Conservation (phyloP, 148 eudicot species). For the Cornus controversa region DNA sequence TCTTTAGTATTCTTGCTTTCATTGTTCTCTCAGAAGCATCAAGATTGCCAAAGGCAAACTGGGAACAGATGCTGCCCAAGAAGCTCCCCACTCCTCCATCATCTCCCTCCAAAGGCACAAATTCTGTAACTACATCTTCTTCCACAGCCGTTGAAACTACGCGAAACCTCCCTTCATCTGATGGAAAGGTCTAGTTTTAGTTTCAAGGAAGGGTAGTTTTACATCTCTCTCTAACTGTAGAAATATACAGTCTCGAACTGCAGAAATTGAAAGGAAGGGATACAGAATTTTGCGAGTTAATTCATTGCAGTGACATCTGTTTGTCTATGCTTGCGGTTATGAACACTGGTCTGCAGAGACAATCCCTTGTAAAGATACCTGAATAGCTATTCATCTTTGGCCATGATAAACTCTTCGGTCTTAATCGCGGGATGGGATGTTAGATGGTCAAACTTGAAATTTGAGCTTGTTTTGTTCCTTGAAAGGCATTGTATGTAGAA, state of each 20-base stretch:
- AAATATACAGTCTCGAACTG: not conserved
- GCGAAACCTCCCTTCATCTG: conserved; percentile 32
- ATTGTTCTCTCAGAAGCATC: conserved; percentile 55
- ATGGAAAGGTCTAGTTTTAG: conserved; percentile 45
- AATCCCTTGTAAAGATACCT: not conserved
- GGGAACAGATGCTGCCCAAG: conserved; percentile 92
- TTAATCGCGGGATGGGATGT: conserved; percentile 1
- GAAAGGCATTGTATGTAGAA: conserved; percentile 2
- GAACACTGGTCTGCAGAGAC: not conserved
- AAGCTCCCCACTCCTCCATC: conserved; percentile 59
- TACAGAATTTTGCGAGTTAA: not conserved
- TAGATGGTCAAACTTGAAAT: not conserved
- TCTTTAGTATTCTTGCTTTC: conserved; percentile 51
- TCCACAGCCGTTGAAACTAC: conserved; percentile 32
- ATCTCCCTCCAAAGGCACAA: conserved; percentile 74
- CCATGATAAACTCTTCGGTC: not conserved
- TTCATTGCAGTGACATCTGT: not conserved
- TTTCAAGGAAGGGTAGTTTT: not conserved
- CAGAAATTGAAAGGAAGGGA: not conserved
- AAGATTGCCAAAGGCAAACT: conserved; percentile 55
- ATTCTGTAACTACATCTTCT: conserved; percentile 49
- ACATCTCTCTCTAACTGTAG: conserved; percentile 1
- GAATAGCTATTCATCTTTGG: conserved; percentile 4
- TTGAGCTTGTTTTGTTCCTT: not conserved
- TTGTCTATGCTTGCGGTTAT: not conserved